Base-by-base conservation (phyloP, 495 filamentous ascomycete genomes). In the Hyphodiscus hymeniophilus region DNA sequence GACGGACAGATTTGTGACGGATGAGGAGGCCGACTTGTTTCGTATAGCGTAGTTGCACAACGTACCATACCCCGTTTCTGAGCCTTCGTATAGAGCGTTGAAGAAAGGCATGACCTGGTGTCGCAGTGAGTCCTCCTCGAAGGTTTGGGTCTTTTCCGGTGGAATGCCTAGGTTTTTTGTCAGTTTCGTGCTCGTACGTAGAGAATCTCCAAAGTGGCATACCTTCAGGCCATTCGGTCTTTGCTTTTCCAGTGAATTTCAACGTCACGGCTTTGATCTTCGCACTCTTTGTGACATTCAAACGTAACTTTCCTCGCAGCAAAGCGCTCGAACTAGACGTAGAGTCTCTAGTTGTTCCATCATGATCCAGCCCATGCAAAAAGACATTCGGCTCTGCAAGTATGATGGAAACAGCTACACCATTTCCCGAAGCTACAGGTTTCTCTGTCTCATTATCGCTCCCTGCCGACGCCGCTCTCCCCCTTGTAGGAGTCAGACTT, bases 171-270 rank as follows among this genome's bases (percentile, higher is more conserved):
- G 3, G 38, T 39, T 30, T 21, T 4, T 47, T 47, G 20, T 56
- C 41, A 62, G 42, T 28, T 48, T 17, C 10, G 7, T 26, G 10
- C n/a, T 43, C n/a, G 16, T 31, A 28, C 10, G 15, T 24, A 31
- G 24, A 18, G 23, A 23, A 12, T 35, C 15, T 12, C 11, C 16
- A 7, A 33, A 15, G 7, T 13, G 20, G 13, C 31, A 39, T 66
- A 86, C 84, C 92, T 72, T 98, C 92, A 17, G 94, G 92, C 92
- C 92, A 98, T 60, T 95, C 89, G 0, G 92, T 98, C 52, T 84
- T 80, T 2, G 89, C 84, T 60, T 82, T 84, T 15, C 91, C 92
- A 23, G 80, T 75, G 56, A 98, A 90, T 54, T 82, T 86, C 40
- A 98, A 69, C 4, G 85, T 87, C 23, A 98, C 77, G n/a, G 89